Percentiles rank a stretch among this genome's conserved stretches.
Conservation (phyloP, 495 filamentous ascomycete species). For the Clavariopsis aquatica region DNA sequence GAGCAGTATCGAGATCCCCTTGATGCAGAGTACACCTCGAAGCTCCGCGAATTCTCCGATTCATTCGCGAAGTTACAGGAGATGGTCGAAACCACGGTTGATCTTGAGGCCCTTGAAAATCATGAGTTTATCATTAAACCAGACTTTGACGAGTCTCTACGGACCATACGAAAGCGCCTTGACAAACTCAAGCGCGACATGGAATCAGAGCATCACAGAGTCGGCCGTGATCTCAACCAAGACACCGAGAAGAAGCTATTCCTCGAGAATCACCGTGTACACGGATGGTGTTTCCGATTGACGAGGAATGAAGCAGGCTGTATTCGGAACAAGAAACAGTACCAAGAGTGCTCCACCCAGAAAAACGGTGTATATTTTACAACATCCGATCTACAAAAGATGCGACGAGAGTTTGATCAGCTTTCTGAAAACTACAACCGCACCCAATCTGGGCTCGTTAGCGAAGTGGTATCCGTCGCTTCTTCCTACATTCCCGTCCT, state of each 20-base stretch:
- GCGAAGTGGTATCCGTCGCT: slow-evolving; percentile 89
- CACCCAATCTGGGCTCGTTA: slow-evolving; percentile 88
- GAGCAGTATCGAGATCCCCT: slow-evolving; percentile 87
- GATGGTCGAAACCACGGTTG: slow-evolving; percentile 98
- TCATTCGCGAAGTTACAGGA: slow-evolving; percentile 86
- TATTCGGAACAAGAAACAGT: slow-evolving; percentile 86
- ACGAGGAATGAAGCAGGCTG: slow-evolving; percentile 88
- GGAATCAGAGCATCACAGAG: slow-evolving; percentile 75
- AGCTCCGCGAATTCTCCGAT: slow-evolving; percentile 70
- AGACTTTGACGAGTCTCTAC: slow-evolving; percentile 89
- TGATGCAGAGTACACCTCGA: slow-evolving; percentile 83
- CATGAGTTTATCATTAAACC: slow-evolving; percentile 99
- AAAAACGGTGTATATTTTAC: slow-evolving; percentile 99
- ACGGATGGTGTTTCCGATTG: slow-evolving; percentile 96
- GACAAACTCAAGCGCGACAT: slow-evolving; percentile 83
- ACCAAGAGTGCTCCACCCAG: slow-evolving; percentile 95
- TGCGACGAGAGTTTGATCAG: slow-evolving; percentile 91
- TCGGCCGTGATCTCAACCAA: slow-evolving; percentile 80
- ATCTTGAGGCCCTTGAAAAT: slow-evolving; percentile 91
- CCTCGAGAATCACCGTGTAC: slow-evolving; percentile 90
- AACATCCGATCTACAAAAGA: slow-evolving; percentile 74
- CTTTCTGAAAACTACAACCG: slow-evolving; percentile 93
- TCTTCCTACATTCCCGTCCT: slow-evolving; percentile 93
- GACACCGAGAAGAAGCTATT: slow-evolving; percentile 98
- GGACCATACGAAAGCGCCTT: slow-evolving; percentile 84